Conservation (phyloP, 2,329 filamentous ascomycete species). For the Diplodia mutila region DNA sequence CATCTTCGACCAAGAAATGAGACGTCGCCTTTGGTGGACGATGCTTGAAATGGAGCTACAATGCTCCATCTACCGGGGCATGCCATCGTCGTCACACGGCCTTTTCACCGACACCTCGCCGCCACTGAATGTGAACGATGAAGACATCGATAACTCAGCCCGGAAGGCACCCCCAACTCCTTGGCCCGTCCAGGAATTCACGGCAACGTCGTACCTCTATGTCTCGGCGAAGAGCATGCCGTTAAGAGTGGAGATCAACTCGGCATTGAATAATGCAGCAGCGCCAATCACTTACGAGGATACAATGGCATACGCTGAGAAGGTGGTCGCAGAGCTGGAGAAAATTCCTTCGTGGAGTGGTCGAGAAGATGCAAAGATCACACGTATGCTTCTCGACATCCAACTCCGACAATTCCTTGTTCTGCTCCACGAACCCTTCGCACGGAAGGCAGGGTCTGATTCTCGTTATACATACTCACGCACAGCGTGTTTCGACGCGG, state of each 20-base stretch:
- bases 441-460: constrained; percentile 34
- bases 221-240: constrained; percentile 35
- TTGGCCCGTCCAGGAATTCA: constrained; percentile 36
- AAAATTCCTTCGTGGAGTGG: constrained; percentile 24
- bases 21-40: constrained; percentile 61
- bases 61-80: constrained; percentile 58
- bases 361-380: constrained; percentile 29
- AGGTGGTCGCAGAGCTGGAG: constrained; percentile 31
- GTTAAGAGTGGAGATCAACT: constrained; percentile 38
- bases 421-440: constrained; percentile 41
- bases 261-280: constrained; percentile 39
- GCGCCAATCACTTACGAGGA: constrained; percentile 38
- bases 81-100: constrained; percentile 49
- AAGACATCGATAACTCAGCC: constrained; percentile 45
- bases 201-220: constrained; percentile 37
- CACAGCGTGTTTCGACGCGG: constrained; percentile 36
- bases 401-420: constrained; percentile 42
- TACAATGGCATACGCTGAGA: constrained; percentile 39
- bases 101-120: constrained; percentile 55
- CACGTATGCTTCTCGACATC: constrained; percentile 30
- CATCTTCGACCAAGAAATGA: constrained; percentile 56
- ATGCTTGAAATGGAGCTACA: constrained; percentile 62
- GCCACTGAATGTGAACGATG: constrained; percentile 57
- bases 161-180: constrained; percentile 33
- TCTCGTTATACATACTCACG: constrained; percentile 39